Percentiles rank a stretch among this genome's conserved stretches.
These are phyloP conservation scores for Ceratobasidium sp. DNA, from an alignment of 1,284 basidiomycete genomes.

Conservation along the genomic window DNA sequence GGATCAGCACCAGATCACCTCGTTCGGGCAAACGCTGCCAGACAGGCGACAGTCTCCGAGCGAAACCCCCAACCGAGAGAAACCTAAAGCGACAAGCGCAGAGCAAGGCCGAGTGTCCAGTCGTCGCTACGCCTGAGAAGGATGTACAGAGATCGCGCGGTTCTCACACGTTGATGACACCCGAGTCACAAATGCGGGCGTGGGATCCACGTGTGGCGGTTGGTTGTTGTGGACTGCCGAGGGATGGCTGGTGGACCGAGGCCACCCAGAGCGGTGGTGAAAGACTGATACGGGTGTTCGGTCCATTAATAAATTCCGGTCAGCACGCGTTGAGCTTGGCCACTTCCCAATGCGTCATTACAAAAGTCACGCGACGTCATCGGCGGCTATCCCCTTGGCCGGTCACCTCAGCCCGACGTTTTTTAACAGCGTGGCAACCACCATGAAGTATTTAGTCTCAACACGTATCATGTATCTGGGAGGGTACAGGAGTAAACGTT, in stretches of 20 bases:
- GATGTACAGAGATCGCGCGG: slow-evolving; percentile 30
- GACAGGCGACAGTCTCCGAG: not conserved
- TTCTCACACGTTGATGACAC: slow-evolving; percentile 33
- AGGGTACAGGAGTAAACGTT: no score
- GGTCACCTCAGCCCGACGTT: not conserved
- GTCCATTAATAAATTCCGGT: slow-evolving; percentile 7
- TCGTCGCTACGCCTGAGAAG: slow-evolving; percentile 20
- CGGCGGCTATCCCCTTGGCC: not conserved
- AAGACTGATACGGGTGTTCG: not conserved
- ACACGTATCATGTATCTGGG: no score
- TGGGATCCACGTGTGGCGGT: slow-evolving; percentile 23
- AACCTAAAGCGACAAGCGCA: not conserved
- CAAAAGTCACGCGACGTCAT: slow-evolving; percentile 21
- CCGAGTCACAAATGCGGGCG: not conserved
- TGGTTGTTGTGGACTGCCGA: not conserved
- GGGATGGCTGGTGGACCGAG: not conserved
- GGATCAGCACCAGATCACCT: not conserved
- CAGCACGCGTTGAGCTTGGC: slow-evolving; percentile 18
- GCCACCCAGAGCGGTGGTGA: slow-evolving; percentile 3
- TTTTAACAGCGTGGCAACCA: no score
- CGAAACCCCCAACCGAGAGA: not conserved
- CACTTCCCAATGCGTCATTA: slow-evolving; percentile 28
- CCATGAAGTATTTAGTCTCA: no score
- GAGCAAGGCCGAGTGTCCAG: slow-evolving; percentile 6
- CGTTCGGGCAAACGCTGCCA: not conserved